Base-by-base conservation (phyloP, 2,329 filamentous ascomycete genomes). In the Alternaria tenuissima region DNA sequence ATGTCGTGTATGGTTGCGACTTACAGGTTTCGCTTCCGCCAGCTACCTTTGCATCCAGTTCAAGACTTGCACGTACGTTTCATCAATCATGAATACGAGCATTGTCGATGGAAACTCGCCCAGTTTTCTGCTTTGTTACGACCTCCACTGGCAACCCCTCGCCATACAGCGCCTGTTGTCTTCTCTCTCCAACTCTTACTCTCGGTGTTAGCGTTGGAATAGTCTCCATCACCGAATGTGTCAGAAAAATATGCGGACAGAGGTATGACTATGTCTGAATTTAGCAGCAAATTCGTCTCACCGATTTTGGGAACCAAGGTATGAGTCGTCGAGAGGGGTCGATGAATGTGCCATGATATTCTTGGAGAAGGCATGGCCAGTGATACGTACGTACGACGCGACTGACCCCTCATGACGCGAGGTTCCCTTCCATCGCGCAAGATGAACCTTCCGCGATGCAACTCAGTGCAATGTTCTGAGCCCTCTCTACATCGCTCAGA, bases 21-120 rank as follows among this genome's bases (percentile, higher is more conserved):
- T 71, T 74, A 61, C 81, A 79, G 38, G 81, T 82, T 18, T 76
- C 76, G 5, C 77, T 74, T 44, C 65, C 63, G 22, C 14, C 22
- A 16, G 67, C 74, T 49, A 56, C 39, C 5, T 63, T 42, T 4
- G 49, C 20, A 36, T 56, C 57, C 26, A 38, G 52, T 65, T 89
- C 85, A 3, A 85, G 85, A 7, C 76, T 71, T 71, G 69, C 4
- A 91, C 81, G 57, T 82, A 84, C 7, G 88, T 90, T 11, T 82
- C 85, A 67, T 93, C 93, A 70, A 89, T 85, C 88, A 93, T 90
- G 46, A 87, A 83, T 2, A 92, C 85, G 71, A 93, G 2, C 91
- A 88, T 71, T 93, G 91, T 4, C 91, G 87, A 64, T 93, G 90
- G 70, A 92, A 93, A 0, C 87, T 85, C 11, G 82, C 85, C 91